Base-by-base conservation (phyloP, 768 basidiomycete species). In the Dictyophora rubrovolvata region DNA sequence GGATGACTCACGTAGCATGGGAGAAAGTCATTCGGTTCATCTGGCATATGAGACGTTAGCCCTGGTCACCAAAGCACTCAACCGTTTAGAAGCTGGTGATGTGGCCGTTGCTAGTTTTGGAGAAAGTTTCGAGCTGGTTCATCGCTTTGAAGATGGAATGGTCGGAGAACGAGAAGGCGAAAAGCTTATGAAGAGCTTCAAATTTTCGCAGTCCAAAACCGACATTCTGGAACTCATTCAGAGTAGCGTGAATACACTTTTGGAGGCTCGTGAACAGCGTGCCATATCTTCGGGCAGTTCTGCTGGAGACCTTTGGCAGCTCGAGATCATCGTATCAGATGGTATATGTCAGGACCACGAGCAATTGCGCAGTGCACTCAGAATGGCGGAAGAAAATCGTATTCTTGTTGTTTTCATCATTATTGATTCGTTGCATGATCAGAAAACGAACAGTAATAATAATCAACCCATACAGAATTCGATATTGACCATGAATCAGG, bases 301-400 rank as follows among this genome's bases (percentile, higher is more conserved):
- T 4, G 80, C 86, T 6, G 79, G 82, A 17, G 93, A 98, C 62
- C 75, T 99, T 21, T 98, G 96, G 96, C 96, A 99, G 69, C 79
- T 99, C 56, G 83, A 97, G 70, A 90, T 98, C 73, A 96, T 99
- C 77, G 92, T 99, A 61, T 97, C 93, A 16, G 96, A 99, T 66
- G 96, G 96, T n/a, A 88, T 97, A 64, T 98, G 94, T 68, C 93
- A 98, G 69, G 90, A 96, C 67, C 94, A 97, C 70, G 89, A 93
- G 47, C 77, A 79, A 64, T 77, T 99, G 53, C 83, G 87, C 37
- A 83, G 84, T 2, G 71, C 90, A 28, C 75, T 99, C 18, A 78
- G 96, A 36, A 83, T 81, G 63, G 96, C 95, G 4, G 83, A 87
- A 64, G 94, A 90, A 65, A 89, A 93, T 69, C 79, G 86, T 28